A percentile compares a stretch with the other conserved stretches of the same genome.
Conservation (phyloP, 1,139 yeast species). For the Pichia cactophila region DNA sequence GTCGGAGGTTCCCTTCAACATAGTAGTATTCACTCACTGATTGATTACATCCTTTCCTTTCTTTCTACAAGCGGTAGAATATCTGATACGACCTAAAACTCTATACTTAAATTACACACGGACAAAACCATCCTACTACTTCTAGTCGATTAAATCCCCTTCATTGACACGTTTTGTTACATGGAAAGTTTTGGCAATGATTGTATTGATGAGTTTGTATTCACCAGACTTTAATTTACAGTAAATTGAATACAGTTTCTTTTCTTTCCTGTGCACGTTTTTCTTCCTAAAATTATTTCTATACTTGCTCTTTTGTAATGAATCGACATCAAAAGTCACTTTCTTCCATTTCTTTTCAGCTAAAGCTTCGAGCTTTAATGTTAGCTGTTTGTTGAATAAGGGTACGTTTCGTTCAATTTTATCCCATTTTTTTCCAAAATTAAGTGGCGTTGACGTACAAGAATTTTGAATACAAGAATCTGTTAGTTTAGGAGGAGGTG, state of each 20-base stretch:
- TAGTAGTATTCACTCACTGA: too few species aligned
- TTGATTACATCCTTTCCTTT: too few species aligned
- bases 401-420: background rate
- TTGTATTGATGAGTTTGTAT: background rate
- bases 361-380: background rate
- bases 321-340: background rate
- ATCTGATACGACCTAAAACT: too few species aligned
- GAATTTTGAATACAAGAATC: slow-evolving; percentile 12
- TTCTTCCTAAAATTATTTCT: background rate
- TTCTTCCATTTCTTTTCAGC: background rate
- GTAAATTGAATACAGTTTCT: too few species aligned
- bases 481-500: slow-evolving; percentile 17
- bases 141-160: background rate
- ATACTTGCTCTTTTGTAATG: background rate
- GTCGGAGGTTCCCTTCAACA: too few species aligned
- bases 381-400: background rate
- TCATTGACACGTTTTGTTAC: background rate
- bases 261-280: background rate
- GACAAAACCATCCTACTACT: background rate
- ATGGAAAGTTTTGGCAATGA: background rate
- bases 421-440: background rate
- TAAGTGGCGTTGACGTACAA: slow-evolving; percentile 21
- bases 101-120: too few species aligned
- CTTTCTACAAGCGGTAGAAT: too few species aligned
- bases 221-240: background rate